phyloP scores from a whole-genome alignment of 2,329 filamentous ascomycete species.

The Onygena corvina region DNA sequence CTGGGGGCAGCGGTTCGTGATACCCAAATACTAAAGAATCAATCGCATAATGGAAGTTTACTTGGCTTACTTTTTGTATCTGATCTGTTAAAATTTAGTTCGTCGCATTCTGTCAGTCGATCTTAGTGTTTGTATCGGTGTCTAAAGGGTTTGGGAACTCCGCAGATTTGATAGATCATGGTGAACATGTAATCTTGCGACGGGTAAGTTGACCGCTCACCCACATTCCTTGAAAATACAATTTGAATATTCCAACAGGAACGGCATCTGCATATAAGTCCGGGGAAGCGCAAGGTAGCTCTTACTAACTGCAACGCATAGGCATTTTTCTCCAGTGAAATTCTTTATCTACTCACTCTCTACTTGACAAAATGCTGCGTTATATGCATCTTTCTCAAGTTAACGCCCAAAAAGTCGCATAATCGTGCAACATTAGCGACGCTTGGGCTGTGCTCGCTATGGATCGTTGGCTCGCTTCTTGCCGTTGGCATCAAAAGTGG shows the following conservation, averaged over 20 bases:
- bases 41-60: background rate
- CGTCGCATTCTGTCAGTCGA: conserved; percentile 24
- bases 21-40: background rate
- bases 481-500: conserved; percentile 33
- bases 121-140: conserved; percentile 23
- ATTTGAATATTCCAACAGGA: background rate
- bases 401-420: conserved; percentile 35
- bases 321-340: conserved; percentile 28
- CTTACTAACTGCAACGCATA: conserved; percentile 14
- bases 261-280: background rate
- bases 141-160: conserved; percentile 27
- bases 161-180: conserved; percentile 19
- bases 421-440: conserved; percentile 26
- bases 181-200: conserved; percentile 21
- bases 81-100: conserved; percentile 15
- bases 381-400: conserved; percentile 34
- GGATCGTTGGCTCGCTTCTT: conserved; percentile 32
- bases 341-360: conserved; percentile 34
- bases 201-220: conserved; percentile 16
- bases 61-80: background rate
- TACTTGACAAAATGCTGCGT: conserved; percentile 35
- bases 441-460: conserved; percentile 27
- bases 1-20: conserved; percentile 24
- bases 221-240: no score
- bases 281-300: background rate